Base-by-base conservation (phyloP, 2,329 filamentous ascomycete species). In the Pseudogymnoascus sp. region DNA sequence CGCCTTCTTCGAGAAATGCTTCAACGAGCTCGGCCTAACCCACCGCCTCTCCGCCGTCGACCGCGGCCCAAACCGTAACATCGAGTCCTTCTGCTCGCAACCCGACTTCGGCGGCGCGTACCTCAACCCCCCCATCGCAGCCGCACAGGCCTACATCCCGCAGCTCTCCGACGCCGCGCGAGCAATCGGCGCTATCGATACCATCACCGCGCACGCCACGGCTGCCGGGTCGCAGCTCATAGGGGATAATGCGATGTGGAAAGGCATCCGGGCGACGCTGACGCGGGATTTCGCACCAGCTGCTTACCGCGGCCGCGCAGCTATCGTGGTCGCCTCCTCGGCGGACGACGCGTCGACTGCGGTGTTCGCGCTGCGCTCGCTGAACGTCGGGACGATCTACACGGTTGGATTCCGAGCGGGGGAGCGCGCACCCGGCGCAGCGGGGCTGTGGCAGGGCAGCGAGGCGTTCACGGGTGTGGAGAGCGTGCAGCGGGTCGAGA, bases 211-310 rank as follows among this genome's bases (percentile, higher is more conserved):
- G 24, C 83, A 82, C 61, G 71, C 74, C 4, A 78, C 80, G 11
- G 79, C 76, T 3, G 74, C 76, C 1, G 76, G 78, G 0, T 81
- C 79, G 61, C 81, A 81, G 4, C 83, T 93, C 41, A 78, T 93
- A 14, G 89, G 91, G 56, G 90, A 95, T 70, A 96, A 96, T 68
- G 89, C 90, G 10, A 86, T 87, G 12, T 95, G 91, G 90, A 91
- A 91, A 73, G 91, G 90, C 1, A 93, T 96, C 63, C 81, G 91
- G 59, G 89, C 89, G 61, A 92, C 90, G 0, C 78, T 96, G 64
- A 95, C 88, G 3, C 84, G 89, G 22, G 90, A 96, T 69, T 87
- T 93, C 68, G 89, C 92, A 0, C 90, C 91, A 0, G 92, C 89
- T 4, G 90, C 91, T 0, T 96, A 93, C 73, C 84, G 84, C 67